Evolutionary conservation across 306 rosid species (phyloP).

Genomic region (Prunus armeniaca): DNA sequence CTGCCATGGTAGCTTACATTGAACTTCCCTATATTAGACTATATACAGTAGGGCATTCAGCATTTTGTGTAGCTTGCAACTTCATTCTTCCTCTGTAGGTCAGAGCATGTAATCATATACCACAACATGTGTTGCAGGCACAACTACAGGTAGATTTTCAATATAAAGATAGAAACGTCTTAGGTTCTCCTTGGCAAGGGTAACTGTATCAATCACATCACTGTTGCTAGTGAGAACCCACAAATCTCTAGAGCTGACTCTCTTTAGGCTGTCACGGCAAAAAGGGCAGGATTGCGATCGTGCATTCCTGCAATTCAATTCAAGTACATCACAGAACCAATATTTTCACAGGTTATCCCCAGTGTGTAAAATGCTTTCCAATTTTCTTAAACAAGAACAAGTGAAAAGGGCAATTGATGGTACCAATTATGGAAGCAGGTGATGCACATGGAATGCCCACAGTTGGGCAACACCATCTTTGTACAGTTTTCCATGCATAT

Average conservation of each 20-base stretch:
- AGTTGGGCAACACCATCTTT: conserved; percentile 64
- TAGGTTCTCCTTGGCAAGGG: conserved; percentile 59
- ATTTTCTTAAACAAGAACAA: neutral
- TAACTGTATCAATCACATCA: conserved; percentile 49
- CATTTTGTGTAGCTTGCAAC: conserved; percentile 4
- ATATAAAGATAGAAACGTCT: conserved; percentile 51
- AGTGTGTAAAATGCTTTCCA: neutral
- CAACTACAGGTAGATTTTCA: conserved; percentile 45
- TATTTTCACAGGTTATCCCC: neutral
- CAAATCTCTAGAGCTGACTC: conserved; percentile 49
- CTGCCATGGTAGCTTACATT: conserved; percentile 10
- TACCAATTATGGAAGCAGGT: conserved; percentile 78
- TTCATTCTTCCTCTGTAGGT: conserved; percentile 15
- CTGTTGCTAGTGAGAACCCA: conserved; percentile 55
- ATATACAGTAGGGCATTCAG: conserved; percentile 10
- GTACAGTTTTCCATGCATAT: conserved; percentile 70
- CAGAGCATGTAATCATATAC: conserved; percentile 58
- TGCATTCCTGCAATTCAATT: conserved; percentile 42
- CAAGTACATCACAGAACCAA: neutral
- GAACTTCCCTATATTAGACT: conserved; percentile 2
- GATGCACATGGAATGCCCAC: conserved; percentile 76
- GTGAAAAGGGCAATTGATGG: neutral
- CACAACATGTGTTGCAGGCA: conserved; percentile 40
- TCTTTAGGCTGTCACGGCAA: conserved; percentile 58
- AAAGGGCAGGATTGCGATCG: conserved; percentile 83